These are phyloP conservation scores for Vanrija sp. DNA, from an alignment of 1,284 basidiomycete genomes.

Conservation along the genomic window DNA sequence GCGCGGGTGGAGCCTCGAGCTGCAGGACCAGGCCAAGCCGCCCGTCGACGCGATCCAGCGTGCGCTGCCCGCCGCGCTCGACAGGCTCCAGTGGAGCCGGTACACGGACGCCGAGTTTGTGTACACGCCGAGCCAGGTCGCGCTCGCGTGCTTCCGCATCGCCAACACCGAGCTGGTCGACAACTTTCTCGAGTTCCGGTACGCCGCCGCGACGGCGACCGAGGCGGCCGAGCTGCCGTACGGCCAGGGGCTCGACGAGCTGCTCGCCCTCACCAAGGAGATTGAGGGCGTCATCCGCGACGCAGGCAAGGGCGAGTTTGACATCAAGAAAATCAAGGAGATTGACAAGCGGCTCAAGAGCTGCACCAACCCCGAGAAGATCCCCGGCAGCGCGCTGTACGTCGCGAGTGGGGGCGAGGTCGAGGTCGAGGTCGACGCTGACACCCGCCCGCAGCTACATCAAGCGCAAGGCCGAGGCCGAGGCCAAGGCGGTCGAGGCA, in stretches of 20 bases:
- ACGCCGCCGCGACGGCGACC: slow-evolving; percentile 42
- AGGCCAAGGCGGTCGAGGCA: slow-evolving; percentile 29
- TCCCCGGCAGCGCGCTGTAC: slow-evolving; percentile 71
- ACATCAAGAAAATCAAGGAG: slow-evolving; percentile 77
- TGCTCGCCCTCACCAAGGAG: slow-evolving; percentile 53
- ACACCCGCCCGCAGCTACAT: slow-evolving; percentile 43
- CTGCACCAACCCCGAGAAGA: slow-evolving; percentile 91
- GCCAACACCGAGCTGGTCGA: slow-evolving; percentile 60
- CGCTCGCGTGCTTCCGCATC: slow-evolving; percentile 73
- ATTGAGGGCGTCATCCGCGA: slow-evolving; percentile 59
- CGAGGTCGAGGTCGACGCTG: background rate
- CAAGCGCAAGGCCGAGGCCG: slow-evolving; percentile 47
- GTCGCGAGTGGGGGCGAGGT: slow-evolving; percentile 18
- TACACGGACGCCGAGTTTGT: slow-evolving; percentile 89
- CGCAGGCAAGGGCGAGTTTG: slow-evolving; percentile 58
- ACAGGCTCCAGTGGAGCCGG: slow-evolving; percentile 64
- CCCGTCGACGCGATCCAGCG: slow-evolving; percentile 22
- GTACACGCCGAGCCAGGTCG: slow-evolving; percentile 89
- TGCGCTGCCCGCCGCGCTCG: slow-evolving; percentile 25
- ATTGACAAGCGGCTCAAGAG: slow-evolving; percentile 76
- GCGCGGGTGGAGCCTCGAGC: slow-evolving; percentile 84
- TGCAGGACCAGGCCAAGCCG: slow-evolving; percentile 58
- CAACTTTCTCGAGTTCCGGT: slow-evolving; percentile 60
- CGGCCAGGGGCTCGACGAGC: slow-evolving; percentile 31
- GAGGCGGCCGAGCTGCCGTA: slow-evolving; percentile 50